phyloP scores from a whole-genome alignment of 352 stramenopile genomes.

The Phytophthora sp. region DNA sequence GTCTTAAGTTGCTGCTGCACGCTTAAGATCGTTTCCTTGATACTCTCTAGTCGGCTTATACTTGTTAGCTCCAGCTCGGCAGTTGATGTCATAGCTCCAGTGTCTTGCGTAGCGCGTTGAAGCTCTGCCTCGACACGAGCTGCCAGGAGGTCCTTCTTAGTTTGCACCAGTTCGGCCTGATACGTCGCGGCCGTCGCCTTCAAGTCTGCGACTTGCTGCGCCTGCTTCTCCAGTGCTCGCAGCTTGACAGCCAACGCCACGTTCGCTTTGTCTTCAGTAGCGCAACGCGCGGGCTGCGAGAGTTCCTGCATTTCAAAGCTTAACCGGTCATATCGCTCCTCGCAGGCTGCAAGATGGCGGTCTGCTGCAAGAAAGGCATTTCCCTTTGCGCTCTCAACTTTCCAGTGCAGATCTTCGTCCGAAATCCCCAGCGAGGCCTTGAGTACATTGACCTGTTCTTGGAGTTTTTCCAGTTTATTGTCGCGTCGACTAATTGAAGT shows the following conservation, averaged over 20 bases:
- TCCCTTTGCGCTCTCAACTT: conserved; percentile 74
- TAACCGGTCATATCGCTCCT: conserved; percentile 75
- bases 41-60: conserved; percentile 40
- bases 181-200: conserved; percentile 41
- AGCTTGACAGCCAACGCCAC: conserved; percentile 54
- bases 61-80: conserved; percentile 17
- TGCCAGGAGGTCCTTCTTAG: conserved; percentile 57
- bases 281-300: conserved; percentile 47
- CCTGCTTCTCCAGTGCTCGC: conserved; percentile 41
- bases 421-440: conserved; percentile 76
- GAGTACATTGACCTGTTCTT: conserved; percentile 77
- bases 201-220: conserved; percentile 46
- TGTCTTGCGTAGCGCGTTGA: conserved; percentile 34
- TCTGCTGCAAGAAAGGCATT: conserved; percentile 77
- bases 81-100: not conserved
- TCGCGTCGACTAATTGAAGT: conserved; percentile 49
- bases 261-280: conserved; percentile 56
- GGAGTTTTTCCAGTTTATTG: conserved; percentile 65
- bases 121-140: conserved; percentile 53
- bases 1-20: conserved; percentile 53
- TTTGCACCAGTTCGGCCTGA: conserved; percentile 44
- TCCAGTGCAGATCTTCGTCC: conserved; percentile 82
- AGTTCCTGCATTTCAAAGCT: conserved; percentile 70
- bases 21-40: conserved; percentile 50
- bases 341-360: conserved; percentile 50